Conservation (phyloP, 1,139 yeast species). For the Pichia sp. region DNA sequence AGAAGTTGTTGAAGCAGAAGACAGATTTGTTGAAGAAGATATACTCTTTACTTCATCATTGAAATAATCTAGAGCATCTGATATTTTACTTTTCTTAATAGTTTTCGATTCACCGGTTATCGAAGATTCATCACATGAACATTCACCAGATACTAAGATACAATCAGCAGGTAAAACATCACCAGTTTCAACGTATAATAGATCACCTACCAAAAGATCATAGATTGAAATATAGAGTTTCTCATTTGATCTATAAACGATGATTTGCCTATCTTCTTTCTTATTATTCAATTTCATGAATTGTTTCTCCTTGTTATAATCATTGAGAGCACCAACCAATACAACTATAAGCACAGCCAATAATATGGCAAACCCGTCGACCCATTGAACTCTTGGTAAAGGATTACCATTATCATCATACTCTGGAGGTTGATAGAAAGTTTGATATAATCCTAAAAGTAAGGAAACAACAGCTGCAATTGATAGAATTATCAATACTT, state of each 20-base stretch:
- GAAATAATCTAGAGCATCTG: constrained; percentile 35
- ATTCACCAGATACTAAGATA: constrained; percentile 63
- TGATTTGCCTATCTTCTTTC: constrained; percentile 77
- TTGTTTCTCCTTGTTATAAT: constrained; percentile 92
- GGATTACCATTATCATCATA: constrained; percentile 70
- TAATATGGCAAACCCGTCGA: constrained; percentile 96
- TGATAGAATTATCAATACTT: constrained; percentile 74
- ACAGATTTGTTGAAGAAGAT: constrained; percentile 17
- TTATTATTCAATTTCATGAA: constrained; percentile 80
- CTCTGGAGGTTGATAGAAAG: constrained; percentile 76
- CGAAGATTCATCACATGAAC: constrained; percentile 88
- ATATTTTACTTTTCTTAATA: constrained; percentile 56
- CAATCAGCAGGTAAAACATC: constrained; percentile 91
- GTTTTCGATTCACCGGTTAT: constrained; percentile 92
- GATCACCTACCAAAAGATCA: constrained; percentile 80
- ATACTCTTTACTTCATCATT: constrained; percentile 11
- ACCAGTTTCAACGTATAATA: constrained; percentile 81
- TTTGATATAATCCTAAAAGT: constrained; percentile 86
- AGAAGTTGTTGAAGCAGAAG: constrained; percentile 19
- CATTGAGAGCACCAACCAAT: constrained; percentile 87
- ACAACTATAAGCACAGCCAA: constrained; percentile 89
- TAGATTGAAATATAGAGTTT: constrained; percentile 65
- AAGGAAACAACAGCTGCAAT: constrained; percentile 85
- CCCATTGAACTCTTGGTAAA: constrained; percentile 87
- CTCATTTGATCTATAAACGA: constrained; percentile 67